Conservation (phyloP, 352 stramenopile genomes). For the Pythium scleroteichum region DNA sequence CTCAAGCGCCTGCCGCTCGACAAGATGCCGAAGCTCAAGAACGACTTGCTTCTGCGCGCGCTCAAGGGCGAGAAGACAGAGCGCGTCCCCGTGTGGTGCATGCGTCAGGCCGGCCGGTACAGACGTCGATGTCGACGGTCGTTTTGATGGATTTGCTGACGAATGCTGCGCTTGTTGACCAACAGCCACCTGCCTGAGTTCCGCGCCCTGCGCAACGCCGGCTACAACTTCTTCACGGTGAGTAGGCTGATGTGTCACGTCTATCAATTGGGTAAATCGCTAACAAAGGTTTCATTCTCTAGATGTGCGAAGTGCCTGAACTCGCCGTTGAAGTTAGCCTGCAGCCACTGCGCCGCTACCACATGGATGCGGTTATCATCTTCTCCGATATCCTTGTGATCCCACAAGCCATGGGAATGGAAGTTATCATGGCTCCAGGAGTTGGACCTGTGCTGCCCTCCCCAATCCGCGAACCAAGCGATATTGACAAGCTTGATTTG, state of each 20-base stretch:
- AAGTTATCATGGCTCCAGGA: constrained; percentile 95
- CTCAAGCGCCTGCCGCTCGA: constrained; percentile 68
- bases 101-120: constrained; percentile 96
- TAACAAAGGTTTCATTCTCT: neutral
- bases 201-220: constrained; percentile 73
- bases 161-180: neutral
- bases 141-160: constrained; percentile 2
- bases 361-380: constrained; percentile 97
- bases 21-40: constrained; percentile 85
- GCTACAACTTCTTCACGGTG: constrained; percentile 91
- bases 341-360: constrained; percentile 93
- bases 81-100: constrained; percentile 95
- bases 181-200: constrained; percentile 87
- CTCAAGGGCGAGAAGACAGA: constrained; percentile 87
- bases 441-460: constrained; percentile 87
- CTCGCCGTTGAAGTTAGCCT: constrained; percentile 96
- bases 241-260: neutral
- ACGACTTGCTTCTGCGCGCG: constrained; percentile 88
- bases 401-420: constrained; percentile 95
- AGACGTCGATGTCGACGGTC: constrained; percentile 29
- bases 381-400: constrained; percentile 99
- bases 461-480: constrained; percentile 79
- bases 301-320: constrained; percentile 86
- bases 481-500: constrained; percentile 91
- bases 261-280: neutral